A percentile compares a stretch with the other conserved stretches of the same genome.
Evolutionary conservation across 2,329 filamentous ascomycete genomes (phyloP).

Genomic region (Talaromyces marneffei): DNA sequence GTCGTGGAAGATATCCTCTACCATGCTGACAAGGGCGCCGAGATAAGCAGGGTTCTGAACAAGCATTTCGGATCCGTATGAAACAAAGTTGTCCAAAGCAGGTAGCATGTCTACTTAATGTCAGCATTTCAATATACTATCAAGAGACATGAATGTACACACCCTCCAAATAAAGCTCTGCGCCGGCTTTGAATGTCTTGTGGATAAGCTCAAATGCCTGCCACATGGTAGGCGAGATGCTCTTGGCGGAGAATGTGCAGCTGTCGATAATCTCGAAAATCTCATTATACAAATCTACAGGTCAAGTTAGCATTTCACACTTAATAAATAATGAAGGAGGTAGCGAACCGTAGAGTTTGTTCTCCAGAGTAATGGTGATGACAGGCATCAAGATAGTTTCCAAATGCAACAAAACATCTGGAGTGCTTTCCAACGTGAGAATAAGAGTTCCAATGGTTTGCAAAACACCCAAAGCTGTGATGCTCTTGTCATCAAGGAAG

Average conservation of each 20-base stretch:
- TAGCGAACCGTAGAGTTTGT: constrained; percentile 78
- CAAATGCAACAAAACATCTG: constrained; percentile 87
- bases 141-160: constrained; percentile 7
- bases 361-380: constrained; percentile 90
- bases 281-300: constrained; percentile 84
- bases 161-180: constrained; percentile 86
- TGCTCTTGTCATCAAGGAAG: constrained; percentile 96
- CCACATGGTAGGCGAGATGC: constrained; percentile 97
- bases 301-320: constrained; percentile 15
- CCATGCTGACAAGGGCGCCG: constrained; percentile 85
- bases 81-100: constrained; percentile 94
- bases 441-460: constrained; percentile 98
- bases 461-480: constrained; percentile 89
- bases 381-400: constrained; percentile 97
- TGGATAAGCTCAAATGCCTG: constrained; percentile 95
- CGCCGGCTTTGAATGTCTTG: constrained; percentile 92
- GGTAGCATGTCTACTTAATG: constrained; percentile 76
- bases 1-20: constrained; percentile 88
- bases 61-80: constrained; percentile 77
- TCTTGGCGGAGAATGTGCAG: constrained; percentile 96
- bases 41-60: constrained; percentile 80
- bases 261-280: constrained; percentile 99
- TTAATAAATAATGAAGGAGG: neutral
- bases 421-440: constrained; percentile 91
- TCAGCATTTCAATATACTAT: neutral